Percentiles rank a stretch among this genome's conserved stretches.
Evolutionary conservation across 2,329 filamentous ascomycete genomes (phyloP).

Genomic region (Metarhizium sp.): DNA sequence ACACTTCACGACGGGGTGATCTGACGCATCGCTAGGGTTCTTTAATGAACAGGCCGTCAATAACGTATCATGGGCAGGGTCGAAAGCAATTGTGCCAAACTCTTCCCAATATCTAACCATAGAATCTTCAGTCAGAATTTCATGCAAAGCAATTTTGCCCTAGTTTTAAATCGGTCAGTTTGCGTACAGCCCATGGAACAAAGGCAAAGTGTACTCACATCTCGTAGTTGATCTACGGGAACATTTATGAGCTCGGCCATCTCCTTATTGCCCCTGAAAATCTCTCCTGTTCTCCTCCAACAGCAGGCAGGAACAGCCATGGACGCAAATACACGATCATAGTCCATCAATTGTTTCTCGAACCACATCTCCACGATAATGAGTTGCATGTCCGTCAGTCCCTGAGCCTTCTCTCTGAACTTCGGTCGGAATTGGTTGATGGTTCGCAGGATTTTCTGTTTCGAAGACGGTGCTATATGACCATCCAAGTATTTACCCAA

Average conservation of each 20-base stretch:
- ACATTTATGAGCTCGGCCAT: constrained; percentile 96
- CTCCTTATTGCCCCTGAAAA: constrained; percentile 94
- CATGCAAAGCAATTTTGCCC: constrained; percentile 91
- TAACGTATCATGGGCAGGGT: constrained; percentile 86
- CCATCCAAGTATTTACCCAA: constrained; percentile 87
- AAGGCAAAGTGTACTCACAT: constrained; percentile 49
- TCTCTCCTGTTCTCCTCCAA: constrained; percentile 93
- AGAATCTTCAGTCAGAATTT: constrained; percentile 91
- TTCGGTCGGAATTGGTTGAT: constrained; percentile 90
- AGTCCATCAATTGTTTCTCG: constrained; percentile 91
- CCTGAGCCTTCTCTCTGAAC: constrained; percentile 90
- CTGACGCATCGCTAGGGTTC: constrained; percentile 61
- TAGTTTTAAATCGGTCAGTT: constrained; percentile 26
- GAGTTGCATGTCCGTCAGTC: constrained; percentile 85
- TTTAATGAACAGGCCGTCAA: constrained; percentile 89
- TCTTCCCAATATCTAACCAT: constrained; percentile 98
- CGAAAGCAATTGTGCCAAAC: constrained; percentile 95
- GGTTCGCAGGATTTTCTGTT: constrained; percentile 85
- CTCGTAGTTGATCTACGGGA: constrained; percentile 79
- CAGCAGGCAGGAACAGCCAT: constrained; percentile 98
- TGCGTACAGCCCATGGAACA: neutral
- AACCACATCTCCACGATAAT: constrained; percentile 99
- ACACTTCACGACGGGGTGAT: constrained; percentile 71
- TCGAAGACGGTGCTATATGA: constrained; percentile 71
- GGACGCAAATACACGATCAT: constrained; percentile 94